Evolutionary conservation across 164 flowering plant genomes (phyloP).

Genomic region (Litsea cubeba): DNA sequence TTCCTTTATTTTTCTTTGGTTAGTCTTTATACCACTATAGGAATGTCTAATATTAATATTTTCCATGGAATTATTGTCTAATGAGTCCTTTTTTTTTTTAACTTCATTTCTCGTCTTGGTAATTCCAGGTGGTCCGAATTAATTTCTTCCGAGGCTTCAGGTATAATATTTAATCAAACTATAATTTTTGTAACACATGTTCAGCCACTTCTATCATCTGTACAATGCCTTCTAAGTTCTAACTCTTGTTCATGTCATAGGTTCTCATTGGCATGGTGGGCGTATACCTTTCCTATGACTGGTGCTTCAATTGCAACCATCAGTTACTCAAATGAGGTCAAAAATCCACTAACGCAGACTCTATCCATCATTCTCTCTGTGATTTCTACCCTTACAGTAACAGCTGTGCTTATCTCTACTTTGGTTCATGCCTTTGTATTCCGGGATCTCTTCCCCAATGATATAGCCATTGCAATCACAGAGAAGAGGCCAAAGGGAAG

Average conservation of each 20-base stretch:
- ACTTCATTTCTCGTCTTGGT: background rate
- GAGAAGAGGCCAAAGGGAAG: slow-evolving; percentile 33
- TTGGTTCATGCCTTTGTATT: slow-evolving; percentile 66
- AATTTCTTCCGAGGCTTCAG: slow-evolving; percentile 82
- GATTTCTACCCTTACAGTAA: slow-evolving; percentile 48
- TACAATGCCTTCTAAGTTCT: background rate
- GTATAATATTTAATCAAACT: slow-evolving; percentile 21
- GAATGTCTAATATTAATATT: too few relatives aligned
- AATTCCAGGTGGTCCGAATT: slow-evolving; percentile 63
- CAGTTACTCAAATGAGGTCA: slow-evolving; percentile 47
- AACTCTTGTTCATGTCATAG: slow-evolving; percentile 14
- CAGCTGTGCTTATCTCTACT: slow-evolving; percentile 54
- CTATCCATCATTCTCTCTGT: slow-evolving; percentile 42
- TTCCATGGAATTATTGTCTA: background rate
- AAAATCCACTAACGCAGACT: slow-evolving; percentile 34
- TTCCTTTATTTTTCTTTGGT: slow-evolving; percentile 83
- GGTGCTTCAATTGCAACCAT: slow-evolving; percentile 75
- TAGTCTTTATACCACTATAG: background rate
- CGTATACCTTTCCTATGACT: slow-evolving; percentile 73
- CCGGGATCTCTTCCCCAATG: slow-evolving; percentile 80
- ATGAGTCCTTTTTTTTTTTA: too few relatives aligned
- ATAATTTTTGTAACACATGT: too few relatives aligned
- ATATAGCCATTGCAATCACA: slow-evolving; percentile 80
- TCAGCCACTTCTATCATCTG: background rate
- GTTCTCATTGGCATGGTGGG: slow-evolving; percentile 83